Evolutionary conservation across 805 yeast genomes (phyloP).

Genomic region (Candida morakotiae): DNA sequence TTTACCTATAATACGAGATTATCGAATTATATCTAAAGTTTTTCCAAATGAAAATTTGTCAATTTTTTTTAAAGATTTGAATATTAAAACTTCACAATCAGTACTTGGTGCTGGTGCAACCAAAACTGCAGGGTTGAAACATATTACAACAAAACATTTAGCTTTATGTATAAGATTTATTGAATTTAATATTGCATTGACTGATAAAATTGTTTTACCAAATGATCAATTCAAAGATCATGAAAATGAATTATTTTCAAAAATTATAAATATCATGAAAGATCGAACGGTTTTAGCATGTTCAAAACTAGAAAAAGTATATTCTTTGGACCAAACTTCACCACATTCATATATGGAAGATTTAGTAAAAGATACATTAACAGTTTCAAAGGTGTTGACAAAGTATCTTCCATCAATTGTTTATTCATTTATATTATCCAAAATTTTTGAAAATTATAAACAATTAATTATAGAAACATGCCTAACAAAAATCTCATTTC

Average conservation of each 20-base stretch:
- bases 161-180: slow-evolving; percentile 67
- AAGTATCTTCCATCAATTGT: slow-evolving; percentile 53
- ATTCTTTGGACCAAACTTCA: slow-evolving; percentile 48
- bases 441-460: slow-evolving; percentile 57
- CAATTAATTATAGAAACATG: slow-evolving; percentile 47
- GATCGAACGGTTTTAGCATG: slow-evolving; percentile 57
- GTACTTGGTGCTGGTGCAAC: slow-evolving; percentile 76
- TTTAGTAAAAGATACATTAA: slow-evolving; percentile 61
- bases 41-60: slow-evolving; percentile 50
- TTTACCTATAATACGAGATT: slow-evolving; percentile 39
- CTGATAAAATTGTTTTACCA: slow-evolving; percentile 26
- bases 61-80: slow-evolving; percentile 41
- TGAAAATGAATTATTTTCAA: slow-evolving; percentile 56
- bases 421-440: slow-evolving; percentile 41
- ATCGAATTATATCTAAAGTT: slow-evolving; percentile 52
- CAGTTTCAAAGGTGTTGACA: slow-evolving; percentile 56
- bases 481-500: slow-evolving; percentile 44
- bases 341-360: slow-evolving; percentile 64
- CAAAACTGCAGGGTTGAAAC: slow-evolving; percentile 66
- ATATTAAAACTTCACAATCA: slow-evolving; percentile 53
- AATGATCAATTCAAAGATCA: slow-evolving; percentile 49
- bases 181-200: slow-evolving; percentile 24
- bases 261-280: slow-evolving; percentile 66
- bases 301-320: slow-evolving; percentile 38
- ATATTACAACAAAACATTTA: slow-evolving; percentile 68